Conservation (phyloP, 768 basidiomycete species). For the Termitomyces sp. region DNA sequence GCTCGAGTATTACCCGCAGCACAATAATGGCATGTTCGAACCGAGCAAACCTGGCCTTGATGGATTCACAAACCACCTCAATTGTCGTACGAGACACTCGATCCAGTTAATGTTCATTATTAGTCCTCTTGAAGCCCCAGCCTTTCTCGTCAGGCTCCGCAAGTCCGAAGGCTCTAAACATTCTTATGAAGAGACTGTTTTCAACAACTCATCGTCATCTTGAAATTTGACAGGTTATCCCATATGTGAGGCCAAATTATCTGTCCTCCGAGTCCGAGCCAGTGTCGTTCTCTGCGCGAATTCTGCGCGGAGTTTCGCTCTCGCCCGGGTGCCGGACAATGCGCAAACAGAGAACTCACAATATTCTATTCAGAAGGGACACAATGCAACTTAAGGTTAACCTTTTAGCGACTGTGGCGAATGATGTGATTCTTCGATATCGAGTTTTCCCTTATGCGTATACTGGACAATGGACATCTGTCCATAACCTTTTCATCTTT, state of each 20-base stretch:
- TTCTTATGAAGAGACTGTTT: neutral
- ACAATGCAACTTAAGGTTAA: neutral
- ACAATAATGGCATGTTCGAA: neutral
- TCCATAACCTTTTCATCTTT: neutral
- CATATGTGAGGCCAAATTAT: neutral
- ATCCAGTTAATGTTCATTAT: neutral
- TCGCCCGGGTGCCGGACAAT: neutral
- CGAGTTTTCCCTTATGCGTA: neutral
- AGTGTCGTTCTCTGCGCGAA: neutral
- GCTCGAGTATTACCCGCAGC: neutral
- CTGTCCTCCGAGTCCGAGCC: neutral
- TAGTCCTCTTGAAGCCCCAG: neutral
- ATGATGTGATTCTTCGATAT: conserved; percentile 4
- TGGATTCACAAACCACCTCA: neutral
- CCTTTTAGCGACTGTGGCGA: conserved; percentile 8
- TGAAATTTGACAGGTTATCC: neutral
- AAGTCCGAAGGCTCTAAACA: neutral
- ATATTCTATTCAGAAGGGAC: neutral
- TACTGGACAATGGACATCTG: too few species aligned
- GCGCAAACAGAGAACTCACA: neutral
- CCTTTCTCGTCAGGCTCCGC: neutral
- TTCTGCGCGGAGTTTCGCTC: neutral
- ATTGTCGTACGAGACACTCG: neutral
- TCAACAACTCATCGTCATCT: neutral
- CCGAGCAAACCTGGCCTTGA: neutral